Percentiles rank a stretch among this genome's conserved stretches.
Evolutionary conservation across 768 basidiomycete genomes (phyloP).

Genomic region (Ramaria sp.): DNA sequence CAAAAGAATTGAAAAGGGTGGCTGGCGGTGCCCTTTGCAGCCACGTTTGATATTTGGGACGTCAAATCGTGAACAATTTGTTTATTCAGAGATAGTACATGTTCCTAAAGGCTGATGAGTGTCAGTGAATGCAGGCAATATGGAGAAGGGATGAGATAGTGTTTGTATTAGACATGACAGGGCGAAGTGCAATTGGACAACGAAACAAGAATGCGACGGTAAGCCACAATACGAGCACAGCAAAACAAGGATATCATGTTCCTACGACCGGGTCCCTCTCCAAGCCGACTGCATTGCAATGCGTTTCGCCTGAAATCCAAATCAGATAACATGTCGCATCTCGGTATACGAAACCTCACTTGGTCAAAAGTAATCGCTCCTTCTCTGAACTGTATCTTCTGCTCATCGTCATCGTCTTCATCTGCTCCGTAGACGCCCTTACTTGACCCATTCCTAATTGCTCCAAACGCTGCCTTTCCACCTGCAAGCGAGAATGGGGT

Average conservation of each 20-base stretch:
- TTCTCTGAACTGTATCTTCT: slow-evolving; percentile 66
- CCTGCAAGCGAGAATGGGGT: slow-evolving; percentile 72
- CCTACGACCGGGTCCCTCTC: slow-evolving; percentile 52
- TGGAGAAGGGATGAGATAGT: neutral
- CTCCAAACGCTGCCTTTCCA: slow-evolving; percentile 77
- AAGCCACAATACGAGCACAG: neutral
- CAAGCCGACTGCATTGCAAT: slow-evolving; percentile 89
- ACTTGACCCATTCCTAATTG: slow-evolving; percentile 40
- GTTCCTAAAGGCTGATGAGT: neutral
- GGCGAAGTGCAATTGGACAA: neutral
- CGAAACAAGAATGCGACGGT: neutral
- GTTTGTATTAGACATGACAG: neutral
- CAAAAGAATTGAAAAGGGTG: neutral
- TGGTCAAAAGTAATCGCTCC: slow-evolving; percentile 90
- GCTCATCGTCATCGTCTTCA: slow-evolving; percentile 69
- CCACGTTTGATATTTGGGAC: neutral
- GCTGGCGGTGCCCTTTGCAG: neutral
- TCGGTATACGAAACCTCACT: slow-evolving; percentile 31
- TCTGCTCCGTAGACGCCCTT: slow-evolving; percentile 37
- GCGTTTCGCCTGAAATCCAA: slow-evolving; percentile 49
- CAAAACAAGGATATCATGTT: neutral
- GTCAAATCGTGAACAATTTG: neutral
- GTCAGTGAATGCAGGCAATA: neutral
- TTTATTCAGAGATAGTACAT: neutral
- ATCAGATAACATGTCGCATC: neutral